Percentiles rank a stretch among this genome's conserved stretches.
phyloP scores from a whole-genome alignment of 805 yeast genomes.

The Ogataea kodamae region DNA sequence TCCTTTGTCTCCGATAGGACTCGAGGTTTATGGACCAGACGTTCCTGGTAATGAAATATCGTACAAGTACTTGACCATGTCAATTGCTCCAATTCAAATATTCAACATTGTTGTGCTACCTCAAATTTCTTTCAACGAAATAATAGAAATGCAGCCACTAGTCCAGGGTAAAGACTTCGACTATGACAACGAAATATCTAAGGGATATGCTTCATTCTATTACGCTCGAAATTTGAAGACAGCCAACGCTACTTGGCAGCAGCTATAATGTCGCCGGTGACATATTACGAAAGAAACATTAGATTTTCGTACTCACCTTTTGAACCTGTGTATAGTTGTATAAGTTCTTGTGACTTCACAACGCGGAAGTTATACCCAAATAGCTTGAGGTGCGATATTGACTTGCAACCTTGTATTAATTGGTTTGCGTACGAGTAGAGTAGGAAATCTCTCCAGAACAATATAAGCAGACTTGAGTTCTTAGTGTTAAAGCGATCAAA shows the following conservation, averaged over 20 bases:
- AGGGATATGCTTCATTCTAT: constrained; percentile 15
- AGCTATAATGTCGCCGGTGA: no score
- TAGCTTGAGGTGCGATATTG: constrained; percentile 17
- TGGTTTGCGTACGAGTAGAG: constrained; percentile 14
- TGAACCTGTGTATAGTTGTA: constrained; percentile 22
- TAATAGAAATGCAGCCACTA: constrained; percentile 2
- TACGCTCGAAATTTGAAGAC: constrained; percentile 17
- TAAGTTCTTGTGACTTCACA: constrained; percentile 13
- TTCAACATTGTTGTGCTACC: constrained; percentile 20
- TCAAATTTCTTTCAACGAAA: constrained; percentile 19
- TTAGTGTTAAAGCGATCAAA: constrained; percentile 20
- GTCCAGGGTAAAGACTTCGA: constrained; percentile 5
- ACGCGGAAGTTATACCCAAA: constrained; percentile 28
- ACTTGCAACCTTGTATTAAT: constrained; percentile 4
- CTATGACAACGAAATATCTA: constrained; percentile 4
- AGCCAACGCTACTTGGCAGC: no score
- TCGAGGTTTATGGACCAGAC: constrained; percentile 15
- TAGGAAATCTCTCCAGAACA: constrained; percentile 27
- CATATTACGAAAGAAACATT: constrained; percentile 22
- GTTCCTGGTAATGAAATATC: constrained; percentile 10
- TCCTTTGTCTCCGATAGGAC: constrained; percentile 2
- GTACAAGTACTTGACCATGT: constrained; percentile 18
- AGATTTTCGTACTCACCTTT: constrained; percentile 23
- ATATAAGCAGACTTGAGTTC: constrained; percentile 19
- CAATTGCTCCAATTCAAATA: constrained; percentile 18